phyloP scores from a whole-genome alignment of 129 eudicot species.

The Rutidosis leptorrhynchoides region DNA sequence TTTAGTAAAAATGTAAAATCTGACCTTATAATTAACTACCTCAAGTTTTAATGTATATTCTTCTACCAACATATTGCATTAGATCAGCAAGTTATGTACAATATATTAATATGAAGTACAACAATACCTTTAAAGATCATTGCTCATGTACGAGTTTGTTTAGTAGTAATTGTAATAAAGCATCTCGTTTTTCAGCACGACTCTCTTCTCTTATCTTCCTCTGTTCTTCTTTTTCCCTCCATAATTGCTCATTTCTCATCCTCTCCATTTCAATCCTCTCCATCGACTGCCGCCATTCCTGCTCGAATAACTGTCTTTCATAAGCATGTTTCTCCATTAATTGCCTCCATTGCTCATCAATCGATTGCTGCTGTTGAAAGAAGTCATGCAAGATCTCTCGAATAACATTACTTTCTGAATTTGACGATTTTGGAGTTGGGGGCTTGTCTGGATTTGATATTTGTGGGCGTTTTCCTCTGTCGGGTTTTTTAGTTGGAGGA shows the following conservation, averaged over 20 bases:
- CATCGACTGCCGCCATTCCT: conserved; percentile 74
- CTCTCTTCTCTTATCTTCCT: conserved; percentile 63
- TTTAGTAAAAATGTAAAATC: neutral
- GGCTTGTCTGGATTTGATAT: conserved; percentile 24
- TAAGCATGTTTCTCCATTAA: conserved; percentile 52
- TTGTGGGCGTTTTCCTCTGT: conserved; percentile 40
- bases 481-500: conserved; percentile 42
- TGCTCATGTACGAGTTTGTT: conserved; percentile 58
- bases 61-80: conserved; percentile 5
- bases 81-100: conserved; percentile 24
- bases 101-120: conserved; percentile 10
- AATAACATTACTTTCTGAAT: conserved; percentile 19
- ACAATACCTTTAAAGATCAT: conserved; percentile 20
- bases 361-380: conserved; percentile 57
- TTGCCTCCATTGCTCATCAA: conserved; percentile 68
- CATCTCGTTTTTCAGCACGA: conserved; percentile 77
- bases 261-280: conserved; percentile 72
- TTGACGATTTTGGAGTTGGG: conserved; percentile 15
- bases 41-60: conserved; percentile 15
- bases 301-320: conserved; percentile 63
- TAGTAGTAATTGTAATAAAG: conserved; percentile 58
- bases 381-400: conserved; percentile 53
- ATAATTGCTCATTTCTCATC: conserved; percentile 48
- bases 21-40: neutral
- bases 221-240: conserved; percentile 80